These are phyloP conservation scores for Trypanosoma platydactyli DNA, from an alignment of 208 protist genomes.

Conservation along the genomic window DNA sequence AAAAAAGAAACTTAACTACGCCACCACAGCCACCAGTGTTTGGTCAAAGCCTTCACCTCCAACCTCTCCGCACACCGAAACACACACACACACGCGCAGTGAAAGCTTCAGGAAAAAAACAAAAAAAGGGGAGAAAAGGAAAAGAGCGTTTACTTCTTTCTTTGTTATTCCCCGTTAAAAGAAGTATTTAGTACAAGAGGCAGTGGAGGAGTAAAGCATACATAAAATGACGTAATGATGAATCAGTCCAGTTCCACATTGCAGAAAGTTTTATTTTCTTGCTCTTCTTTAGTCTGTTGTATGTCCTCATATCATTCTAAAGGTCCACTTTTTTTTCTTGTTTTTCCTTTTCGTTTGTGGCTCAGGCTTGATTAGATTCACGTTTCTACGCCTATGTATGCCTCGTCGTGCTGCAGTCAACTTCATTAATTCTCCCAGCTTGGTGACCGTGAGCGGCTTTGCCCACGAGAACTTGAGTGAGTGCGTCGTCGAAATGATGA, in stretches of 20 bases:
- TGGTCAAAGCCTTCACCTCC: not conserved
- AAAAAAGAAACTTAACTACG: no score
- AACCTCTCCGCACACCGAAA: not conserved
- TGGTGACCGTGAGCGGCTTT: constrained; percentile 19
- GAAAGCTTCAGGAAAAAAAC: not conserved
- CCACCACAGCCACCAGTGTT: no score
- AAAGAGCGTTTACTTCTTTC: not conserved
- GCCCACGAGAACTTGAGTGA: constrained; percentile 3
- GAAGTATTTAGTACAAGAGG: not conserved
- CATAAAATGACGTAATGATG: no score
- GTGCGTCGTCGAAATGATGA: constrained; percentile 8
- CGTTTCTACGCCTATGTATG: no score
- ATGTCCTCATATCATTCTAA: not conserved
- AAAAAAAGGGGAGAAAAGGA: constrained; percentile 1
- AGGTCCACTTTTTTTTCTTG: not conserved
- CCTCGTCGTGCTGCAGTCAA: not conserved
- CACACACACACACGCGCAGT: not conserved
- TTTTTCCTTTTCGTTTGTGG: not conserved
- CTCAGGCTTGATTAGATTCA: no score
- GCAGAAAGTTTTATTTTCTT: not conserved
- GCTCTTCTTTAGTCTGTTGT: no score
- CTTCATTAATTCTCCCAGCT: constrained; percentile 11
- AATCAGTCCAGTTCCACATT: no score
- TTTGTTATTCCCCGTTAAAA: not conserved
- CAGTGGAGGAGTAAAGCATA: not conserved